Evolutionary conservation across 441 rosid genomes (phyloP), one percentile per base, ranked within the genome.

Genomic region (Pelargonium hybrid): DNA sequence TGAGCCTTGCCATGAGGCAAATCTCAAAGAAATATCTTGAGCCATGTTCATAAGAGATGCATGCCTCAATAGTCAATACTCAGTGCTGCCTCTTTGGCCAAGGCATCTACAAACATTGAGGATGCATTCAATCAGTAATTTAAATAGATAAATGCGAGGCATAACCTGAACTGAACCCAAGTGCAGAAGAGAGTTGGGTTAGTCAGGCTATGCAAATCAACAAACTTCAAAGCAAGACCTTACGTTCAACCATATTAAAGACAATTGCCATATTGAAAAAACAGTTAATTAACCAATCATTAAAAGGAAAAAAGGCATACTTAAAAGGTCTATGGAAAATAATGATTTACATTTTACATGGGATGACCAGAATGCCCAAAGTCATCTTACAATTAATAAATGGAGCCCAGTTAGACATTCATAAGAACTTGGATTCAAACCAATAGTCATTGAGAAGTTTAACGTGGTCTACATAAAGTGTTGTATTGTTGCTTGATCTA

Each of bases 11-110:
- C 66, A 54, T 34, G 31, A 37, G 57, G 66, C 66, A 69, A 68
- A 68, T 48, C 69, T 71, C 59, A 26, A 75, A 41, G 66, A 71
- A 37, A 61, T 48, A 56, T 57, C 66, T 50, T 59, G 21, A 37
- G 50, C 59, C 57, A 71, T 59, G 65, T 63, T 74, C 59, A 57
- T 37, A n/a, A 23, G 68, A 56, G 65, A 74, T 65, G 61, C 39
- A 29, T 63, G 18, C 17, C 63, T 69, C 62, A 69, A 72, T 47
- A 47, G 45, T 64, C 61, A 77, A 72, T 47, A 47, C 54, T 64
- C 61, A 77, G 66, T 23, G 62, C 71, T 65, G 62, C 69, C 63
- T 37, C 65, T 65, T 59, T 45, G 72, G 59, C 68, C n/a, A 21
- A 71, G 71, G 66, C 69, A 70, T 63, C 69, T 69, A 29, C 23